Evolutionary conservation across 129 eudicot species (phyloP), one percentile per base, ranked within the genome.

Genomic region (Kitagawia praeruptora): DNA sequence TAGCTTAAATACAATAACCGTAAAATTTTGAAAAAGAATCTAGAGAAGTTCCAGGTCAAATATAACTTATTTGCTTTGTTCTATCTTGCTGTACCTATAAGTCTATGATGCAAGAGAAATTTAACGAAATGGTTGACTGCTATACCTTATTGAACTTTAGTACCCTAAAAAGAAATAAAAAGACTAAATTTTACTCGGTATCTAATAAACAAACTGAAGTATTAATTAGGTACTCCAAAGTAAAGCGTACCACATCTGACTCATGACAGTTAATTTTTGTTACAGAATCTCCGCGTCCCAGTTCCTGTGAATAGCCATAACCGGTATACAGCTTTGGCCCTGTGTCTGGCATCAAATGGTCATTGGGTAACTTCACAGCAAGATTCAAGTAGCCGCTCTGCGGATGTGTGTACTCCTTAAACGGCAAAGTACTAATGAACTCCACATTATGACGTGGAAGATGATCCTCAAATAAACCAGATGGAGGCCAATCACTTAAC

Each of bases 291-390:
- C 73, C 73, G 16, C 41, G 73, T 67, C 73, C 73, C 41, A 67
- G 41, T 67, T 61, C 23, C 73, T 31, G 73, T 41, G 73, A 28
- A 31, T 0, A 27, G 41, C 73, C 73, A 67, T 67, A 67, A 67
- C 19, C 42, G 41, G 41, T 10, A 67, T 67, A 67, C 73, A 67
- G 19, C 73, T 28, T 67, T 34, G 73, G 73, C 73, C 73, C 40
- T 28, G 8, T 67, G 73, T 67, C 73, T 67, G 73, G 73, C 73
- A 15, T 67, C 73, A 67, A 67, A 67, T 67, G 73, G 41, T 67
- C 21, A 4, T 5, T 1, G 41, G 73, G 73, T 67, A 67, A 31
- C 42, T 67, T 67, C 41, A 67, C 73, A 67, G 73, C 41, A 67
- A 67, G 40, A 67, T 67, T 67, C 15, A 67, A 34, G 40, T 67